Base-by-base conservation (phyloP, 2,329 filamentous ascomycete genomes). In the Aureobasidium sp. region DNA sequence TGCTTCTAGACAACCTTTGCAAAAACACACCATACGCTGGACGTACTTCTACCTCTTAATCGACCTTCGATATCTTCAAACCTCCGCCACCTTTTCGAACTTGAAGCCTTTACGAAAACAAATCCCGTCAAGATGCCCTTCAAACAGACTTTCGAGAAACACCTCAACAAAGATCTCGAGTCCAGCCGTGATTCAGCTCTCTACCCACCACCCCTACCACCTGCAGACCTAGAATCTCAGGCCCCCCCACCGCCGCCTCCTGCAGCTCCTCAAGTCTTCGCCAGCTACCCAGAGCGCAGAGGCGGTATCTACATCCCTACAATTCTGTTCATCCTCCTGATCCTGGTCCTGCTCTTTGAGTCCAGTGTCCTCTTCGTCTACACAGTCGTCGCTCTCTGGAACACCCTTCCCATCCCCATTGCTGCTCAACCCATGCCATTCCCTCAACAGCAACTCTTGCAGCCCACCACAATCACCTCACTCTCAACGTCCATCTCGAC, bases 331-430 rank as follows among this genome's bases (percentile, higher is more conserved):
- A 66, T 71, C 58, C 65, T 73, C 31, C 64, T 75, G 44, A 64
- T 69, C 31, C 52, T 69, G 22, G 67, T 73, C 14, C 63, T 69
- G 25, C 56, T 69, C 22, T 67, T 73, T 63, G 72, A 74, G 61
- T 72, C 70, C 62, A 71, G 68, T 2, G 60, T 72, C 34, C 68
- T 75, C 22, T 74, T 75, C 64, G 69, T 71, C 17, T 75, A 74
- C 67, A 74, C 72, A 5, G 65, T 72, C 36, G 71, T 75, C 39
- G 73, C 72, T 9, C 70, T 75, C 9, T 72, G 73, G 67, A 70
- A 70, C 65, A 73, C 70, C 51, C 63, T 71, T 0, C 71, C 71
- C n/a, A 45, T 65, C 9, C 71, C 71, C 17, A 55, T 65, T 15
- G 56, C 67, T 15, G 56, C 67, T 74, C 41, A 55, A 47, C 44